Base-by-base conservation (phyloP, 768 basidiomycete genomes). In the Punctularia strigosozonata region DNA sequence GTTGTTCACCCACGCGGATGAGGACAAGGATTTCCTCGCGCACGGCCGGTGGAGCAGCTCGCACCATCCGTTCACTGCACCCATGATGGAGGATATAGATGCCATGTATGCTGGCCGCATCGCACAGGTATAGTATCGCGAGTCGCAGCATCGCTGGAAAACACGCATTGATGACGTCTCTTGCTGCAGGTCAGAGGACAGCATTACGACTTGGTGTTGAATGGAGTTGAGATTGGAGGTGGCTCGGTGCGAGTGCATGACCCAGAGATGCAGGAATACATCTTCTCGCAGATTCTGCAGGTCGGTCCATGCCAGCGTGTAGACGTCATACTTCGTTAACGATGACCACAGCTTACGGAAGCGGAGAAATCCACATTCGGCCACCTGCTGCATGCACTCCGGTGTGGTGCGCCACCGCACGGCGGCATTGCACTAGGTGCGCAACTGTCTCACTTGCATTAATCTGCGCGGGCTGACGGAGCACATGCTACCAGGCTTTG, bases 51-150 rank as follows among this genome's bases (percentile, higher is more conserved):
- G 88, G 86, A 83, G 85, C 46, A 85, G 84, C 46, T 79, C 87
- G 3, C 92, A 97, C 51, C 92, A 97, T 58, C 92, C 92, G 2
- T 97, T 97, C 60, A 97, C 92, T 10, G 91, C 92, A 6, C 92
- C 92, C 17, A 85, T 92, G 77, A 83, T 69, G 69, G 74, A 94
- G 57, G 92, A 97, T 57, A 68, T 94, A 19, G 67, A 76, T 33
- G 71, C 74, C 25, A 66, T 97, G 61, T 80, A 82, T 52, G 63
- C 62, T 30, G 88, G 86, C 25, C 66, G 75, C 48, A 61, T 81
- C 34, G 74, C 77, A 37, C 55, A 60, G 50, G 68, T 68, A n/a
- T n/a, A n/a, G n/a, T n/a, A n/a, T n/a, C n/a, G n/a, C n/a, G n/a
- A n/a, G n/a, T n/a, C n/a, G n/a, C n/a, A n/a, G n/a, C n/a, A n/a